Evolutionary conservation across 1,284 basidiomycete species (phyloP), one percentile per base, ranked within the genome.

Genomic region (Pseudozyma flocculosa): DNA sequence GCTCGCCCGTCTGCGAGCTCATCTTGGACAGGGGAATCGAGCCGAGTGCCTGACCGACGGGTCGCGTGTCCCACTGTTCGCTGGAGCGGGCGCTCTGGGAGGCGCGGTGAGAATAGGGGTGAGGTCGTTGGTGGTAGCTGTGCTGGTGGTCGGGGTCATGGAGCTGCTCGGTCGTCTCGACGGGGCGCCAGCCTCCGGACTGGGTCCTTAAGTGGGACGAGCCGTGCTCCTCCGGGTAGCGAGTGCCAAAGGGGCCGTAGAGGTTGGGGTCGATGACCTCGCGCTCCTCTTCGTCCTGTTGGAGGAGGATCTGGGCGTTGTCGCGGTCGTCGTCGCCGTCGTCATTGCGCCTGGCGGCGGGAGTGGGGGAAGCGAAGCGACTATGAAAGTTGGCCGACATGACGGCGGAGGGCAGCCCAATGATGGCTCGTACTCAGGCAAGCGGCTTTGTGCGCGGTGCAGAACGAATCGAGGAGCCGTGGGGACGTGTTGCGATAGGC

Each of bases 261-360:
- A 61, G 48, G 40, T 66, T 66, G 15, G 63, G 63, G 22, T 66
- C 59, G 45, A 61, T 61, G 34, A 61, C 40, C 17, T 44, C 52
- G 17, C 43, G 40, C 17, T 51, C 30, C 11, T 52, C 23, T 19
- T 43, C 45, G 22, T n/a, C n/a, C n/a, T n/a, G n/a, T n/a, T n/a
- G 43, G 21, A 17, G 37, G 15, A 3, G 42, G 21, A 10, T 43
- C 24, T 29, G 13, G 26, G 9, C 15, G 34, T 22, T 3, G 36
- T 34, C 32, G 26, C 26, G 5, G 26, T 7, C 26, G 26, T 29
- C 26, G 26, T 29, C 26, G 26, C 5, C 26, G n/a, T n/a, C n/a
- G n/a, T n/a, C n/a, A n/a, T n/a, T 29, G 26, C 26, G 26, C 5
- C 11, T 29, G 26, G 26, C 11, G 26, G 26, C n/a, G n/a, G n/a